These are phyloP conservation scores for Tillandsia fasciculata DNA, from an alignment of 176 grass and related monocot genomes.

Conservation along the genomic window DNA sequence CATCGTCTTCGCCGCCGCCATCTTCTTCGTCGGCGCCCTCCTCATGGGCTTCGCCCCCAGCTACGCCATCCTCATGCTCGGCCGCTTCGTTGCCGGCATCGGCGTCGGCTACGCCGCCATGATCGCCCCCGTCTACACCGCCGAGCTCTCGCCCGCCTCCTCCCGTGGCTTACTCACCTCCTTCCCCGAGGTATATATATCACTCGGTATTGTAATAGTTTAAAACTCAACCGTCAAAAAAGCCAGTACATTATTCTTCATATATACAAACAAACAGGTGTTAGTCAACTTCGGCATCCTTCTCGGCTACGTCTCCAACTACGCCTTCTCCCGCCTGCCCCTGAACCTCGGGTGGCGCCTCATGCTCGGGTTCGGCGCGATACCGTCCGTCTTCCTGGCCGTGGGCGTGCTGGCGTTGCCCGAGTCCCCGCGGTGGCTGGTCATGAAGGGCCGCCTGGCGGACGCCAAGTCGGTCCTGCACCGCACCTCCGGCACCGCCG, in stretches of 20 bases:
- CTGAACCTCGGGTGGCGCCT: slow-evolving; percentile 4
- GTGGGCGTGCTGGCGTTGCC: slow-evolving; percentile 1
- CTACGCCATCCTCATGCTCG: slow-evolving; percentile 11
- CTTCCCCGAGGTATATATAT: slow-evolving; percentile 2
- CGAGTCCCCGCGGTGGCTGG: slow-evolving; percentile 17
- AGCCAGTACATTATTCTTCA: too few species aligned
- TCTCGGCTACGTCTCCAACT: slow-evolving; percentile 8
- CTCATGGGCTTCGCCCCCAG: slow-evolving; percentile 11
- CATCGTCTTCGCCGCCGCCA: slow-evolving; percentile 4
- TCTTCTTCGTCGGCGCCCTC: slow-evolving; percentile 10
- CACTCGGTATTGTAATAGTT: too few species aligned
- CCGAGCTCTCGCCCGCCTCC: slow-evolving; percentile 9
- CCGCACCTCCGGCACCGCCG: not conserved
- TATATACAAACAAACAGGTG: not conserved
- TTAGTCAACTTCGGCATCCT: slow-evolving; percentile 15
- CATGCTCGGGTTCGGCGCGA: slow-evolving; percentile 7
- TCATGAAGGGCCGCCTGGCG: slow-evolving; percentile 13
- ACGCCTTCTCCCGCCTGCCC: not conserved
- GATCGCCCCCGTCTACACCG: slow-evolving; percentile 20
- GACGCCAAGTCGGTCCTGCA: not conserved
- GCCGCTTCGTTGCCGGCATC: slow-evolving; percentile 9
- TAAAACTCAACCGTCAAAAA: too few species aligned
- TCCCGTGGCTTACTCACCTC: slow-evolving; percentile 12
- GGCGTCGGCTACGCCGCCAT: slow-evolving; percentile 11
- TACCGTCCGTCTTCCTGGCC: slow-evolving; percentile 2